Conservation (phyloP, 78 protist species). For the Isochrysis galbana region DNA sequence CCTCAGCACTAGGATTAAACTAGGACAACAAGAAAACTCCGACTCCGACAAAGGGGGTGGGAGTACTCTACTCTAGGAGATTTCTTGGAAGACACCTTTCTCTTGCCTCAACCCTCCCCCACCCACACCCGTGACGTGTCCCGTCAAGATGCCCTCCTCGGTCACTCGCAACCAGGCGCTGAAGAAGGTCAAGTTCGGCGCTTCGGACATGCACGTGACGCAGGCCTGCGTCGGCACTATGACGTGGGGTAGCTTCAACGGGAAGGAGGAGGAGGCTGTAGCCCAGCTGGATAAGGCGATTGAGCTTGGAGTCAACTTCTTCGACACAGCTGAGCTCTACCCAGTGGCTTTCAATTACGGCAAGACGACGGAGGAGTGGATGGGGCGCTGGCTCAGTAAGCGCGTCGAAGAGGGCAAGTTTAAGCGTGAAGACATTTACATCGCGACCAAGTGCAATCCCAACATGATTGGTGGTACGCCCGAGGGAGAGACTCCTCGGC, state of each 20-base stretch:
- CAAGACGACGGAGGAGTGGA: neutral
- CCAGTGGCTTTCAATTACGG: neutral
- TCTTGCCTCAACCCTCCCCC: too few relatives aligned
- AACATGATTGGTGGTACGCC: neutral
- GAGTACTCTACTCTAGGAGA: too few relatives aligned
- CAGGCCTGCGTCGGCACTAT: conserved; percentile 10
- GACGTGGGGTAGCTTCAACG: neutral
- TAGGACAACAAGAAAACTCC: too few relatives aligned
- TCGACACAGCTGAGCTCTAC: conserved; percentile 15
- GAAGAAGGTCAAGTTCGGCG: neutral
- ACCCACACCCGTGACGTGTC: too few relatives aligned
- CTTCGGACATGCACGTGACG: neutral
- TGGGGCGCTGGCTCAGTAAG: neutral
- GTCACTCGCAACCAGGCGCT: too few relatives aligned
- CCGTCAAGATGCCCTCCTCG: too few relatives aligned
- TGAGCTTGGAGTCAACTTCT: neutral
- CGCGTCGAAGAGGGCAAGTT: neutral
- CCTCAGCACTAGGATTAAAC: too few relatives aligned
- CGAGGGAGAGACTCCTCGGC: neutral
- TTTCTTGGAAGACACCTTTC: too few relatives aligned
- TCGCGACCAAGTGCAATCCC: neutral
- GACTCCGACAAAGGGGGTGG: too few relatives aligned
- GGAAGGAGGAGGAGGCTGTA: neutral
- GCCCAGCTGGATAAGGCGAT: neutral
- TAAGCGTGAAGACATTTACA: neutral